Percentiles rank a stretch among this genome's conserved stretches.
Evolutionary conservation across 495 filamentous ascomycete genomes (phyloP).

Genomic region (Aspergillus campestris): DNA sequence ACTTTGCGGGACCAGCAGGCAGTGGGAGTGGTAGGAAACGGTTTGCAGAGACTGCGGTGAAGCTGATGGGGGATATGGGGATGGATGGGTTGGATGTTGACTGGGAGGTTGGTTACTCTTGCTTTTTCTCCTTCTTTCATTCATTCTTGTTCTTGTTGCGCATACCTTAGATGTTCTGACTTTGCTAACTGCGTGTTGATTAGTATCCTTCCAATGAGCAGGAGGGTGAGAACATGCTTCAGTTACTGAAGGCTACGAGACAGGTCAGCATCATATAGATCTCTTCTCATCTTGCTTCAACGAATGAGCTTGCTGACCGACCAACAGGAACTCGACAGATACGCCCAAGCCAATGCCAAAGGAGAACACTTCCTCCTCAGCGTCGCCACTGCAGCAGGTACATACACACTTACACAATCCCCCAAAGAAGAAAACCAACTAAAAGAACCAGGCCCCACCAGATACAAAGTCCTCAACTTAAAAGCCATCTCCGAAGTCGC

Average conservation of each 20-base stretch:
- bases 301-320: neutral
- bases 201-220: constrained; percentile 26
- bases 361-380: constrained; percentile 59
- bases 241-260: constrained; percentile 51
- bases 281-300: neutral
- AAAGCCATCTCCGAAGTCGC: no score
- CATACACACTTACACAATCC: neutral
- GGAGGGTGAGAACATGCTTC: constrained; percentile 58
- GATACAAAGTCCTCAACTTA: no score
- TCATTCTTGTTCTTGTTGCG: neutral
- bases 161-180: no score
- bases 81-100: constrained; percentile 57
- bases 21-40: constrained; percentile 44
- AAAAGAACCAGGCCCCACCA: no score
- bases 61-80: constrained; percentile 57
- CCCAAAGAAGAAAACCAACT: no score
- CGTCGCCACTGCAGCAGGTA: constrained; percentile 51
- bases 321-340: constrained; percentile 49
- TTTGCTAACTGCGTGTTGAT: no score
- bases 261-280: constrained; percentile 9
- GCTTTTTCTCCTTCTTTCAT: neutral
- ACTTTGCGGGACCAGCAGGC: constrained; percentile 60
- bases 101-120: constrained; percentile 40
- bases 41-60: constrained; percentile 62
- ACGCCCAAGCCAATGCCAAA: constrained; percentile 39